Evolutionary conservation across 139 green algal species (phyloP).

Genomic region (Eudorina sp.): DNA sequence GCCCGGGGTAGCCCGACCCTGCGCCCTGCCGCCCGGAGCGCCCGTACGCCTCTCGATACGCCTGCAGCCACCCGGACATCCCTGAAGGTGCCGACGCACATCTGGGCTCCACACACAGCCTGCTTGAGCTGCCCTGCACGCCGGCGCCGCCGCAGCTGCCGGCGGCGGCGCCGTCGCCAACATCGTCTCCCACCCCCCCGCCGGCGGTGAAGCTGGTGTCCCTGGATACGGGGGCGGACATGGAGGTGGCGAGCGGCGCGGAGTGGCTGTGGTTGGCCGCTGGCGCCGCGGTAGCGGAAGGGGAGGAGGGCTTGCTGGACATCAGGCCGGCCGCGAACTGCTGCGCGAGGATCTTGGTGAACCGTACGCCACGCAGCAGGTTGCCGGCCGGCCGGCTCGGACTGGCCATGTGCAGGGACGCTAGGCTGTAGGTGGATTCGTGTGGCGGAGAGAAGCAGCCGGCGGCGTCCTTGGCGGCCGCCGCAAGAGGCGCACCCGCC

Average conservation of each 20-base stretch:
- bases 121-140: background rate
- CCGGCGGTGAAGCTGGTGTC: background rate
- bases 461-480: no score
- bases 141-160: background rate
- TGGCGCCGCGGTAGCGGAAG: background rate
- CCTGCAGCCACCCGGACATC: background rate
- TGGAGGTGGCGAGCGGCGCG: background rate
- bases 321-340: slow-evolving; percentile 1
- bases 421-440: no score
- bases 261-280: background rate
- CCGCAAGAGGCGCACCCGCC: no score
- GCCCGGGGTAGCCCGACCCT: no score
- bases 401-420: no score
- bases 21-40: no score
- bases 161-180: background rate
- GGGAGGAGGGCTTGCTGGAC: background rate
- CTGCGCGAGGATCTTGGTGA: slow-evolving; percentile 21
- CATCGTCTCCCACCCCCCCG: background rate
- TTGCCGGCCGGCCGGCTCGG: no score
- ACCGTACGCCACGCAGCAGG: background rate
- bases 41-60: no score
- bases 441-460: no score
- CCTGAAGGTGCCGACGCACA: background rate
- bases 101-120: background rate
- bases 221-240: background rate